A percentile compares a stretch with the other conserved stretches of the same genome.
These are phyloP conservation scores for Discostella pseudostelligera DNA, from an alignment of 108 stramenopile genomes.

Conservation along the genomic window DNA sequence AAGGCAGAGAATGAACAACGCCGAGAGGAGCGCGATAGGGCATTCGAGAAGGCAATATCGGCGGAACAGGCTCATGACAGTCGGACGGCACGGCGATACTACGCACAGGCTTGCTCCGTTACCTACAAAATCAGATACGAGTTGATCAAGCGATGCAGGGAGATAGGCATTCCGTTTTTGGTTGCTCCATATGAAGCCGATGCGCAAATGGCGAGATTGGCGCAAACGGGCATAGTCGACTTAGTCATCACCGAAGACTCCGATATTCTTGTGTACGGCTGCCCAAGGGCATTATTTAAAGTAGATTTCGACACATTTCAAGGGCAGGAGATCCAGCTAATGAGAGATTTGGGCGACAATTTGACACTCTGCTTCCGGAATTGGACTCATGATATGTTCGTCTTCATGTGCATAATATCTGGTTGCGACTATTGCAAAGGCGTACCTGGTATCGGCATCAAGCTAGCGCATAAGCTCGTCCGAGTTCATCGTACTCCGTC, in stretches of 20 bases:
- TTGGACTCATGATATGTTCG: conserved; percentile 84
- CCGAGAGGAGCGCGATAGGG: conserved; percentile 42
- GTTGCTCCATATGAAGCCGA: conserved; percentile 91
- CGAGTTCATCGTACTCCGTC: conserved; percentile 53
- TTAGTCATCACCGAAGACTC: conserved; percentile 85
- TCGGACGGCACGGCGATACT: conserved; percentile 55
- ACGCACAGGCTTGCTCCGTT: conserved; percentile 53
- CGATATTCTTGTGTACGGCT: conserved; percentile 70
- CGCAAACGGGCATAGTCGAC: conserved; percentile 60
- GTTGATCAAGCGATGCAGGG: conserved; percentile 47
- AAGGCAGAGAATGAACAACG: conserved; percentile 58
- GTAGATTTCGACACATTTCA: conserved; percentile 56
- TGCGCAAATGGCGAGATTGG: conserved; percentile 82
- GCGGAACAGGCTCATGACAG: conserved; percentile 51
- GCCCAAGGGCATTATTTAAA: conserved; percentile 74
- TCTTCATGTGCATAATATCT: conserved; percentile 77
- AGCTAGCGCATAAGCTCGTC: conserved; percentile 75
- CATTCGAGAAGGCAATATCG: conserved; percentile 44
- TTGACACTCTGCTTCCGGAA: conserved; percentile 48
- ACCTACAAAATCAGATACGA: conserved; percentile 57
- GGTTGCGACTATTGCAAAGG: conserved; percentile 82
- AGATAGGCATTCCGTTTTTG: conserved; percentile 48
- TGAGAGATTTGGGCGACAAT: conserved; percentile 52
- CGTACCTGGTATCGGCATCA: conserved; percentile 70
- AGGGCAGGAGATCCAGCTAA: conserved; percentile 68